phyloP scores from a whole-genome alignment of 106 monocot genomes.

The Amphibolis antarctica region DNA sequence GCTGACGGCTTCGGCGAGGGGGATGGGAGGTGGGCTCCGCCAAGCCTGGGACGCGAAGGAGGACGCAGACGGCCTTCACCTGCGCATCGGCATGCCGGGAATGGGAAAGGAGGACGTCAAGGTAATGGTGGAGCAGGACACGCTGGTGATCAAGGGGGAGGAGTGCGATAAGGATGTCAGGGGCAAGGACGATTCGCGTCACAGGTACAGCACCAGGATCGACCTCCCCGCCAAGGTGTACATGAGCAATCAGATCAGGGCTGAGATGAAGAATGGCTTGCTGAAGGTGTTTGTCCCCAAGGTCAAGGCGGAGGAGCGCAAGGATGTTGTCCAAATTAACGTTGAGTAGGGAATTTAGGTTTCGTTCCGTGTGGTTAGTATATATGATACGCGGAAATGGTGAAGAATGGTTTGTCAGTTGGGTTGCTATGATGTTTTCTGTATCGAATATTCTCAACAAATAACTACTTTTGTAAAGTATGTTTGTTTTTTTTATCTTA shows the following conservation, averaged over 20 bases:
- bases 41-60: constrained; percentile 66
- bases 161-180: neutral
- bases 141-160: constrained; percentile 51
- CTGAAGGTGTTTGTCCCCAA: constrained; percentile 68
- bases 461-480: too few species aligned
- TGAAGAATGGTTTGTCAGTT: too few species aligned
- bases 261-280: constrained; percentile 92
- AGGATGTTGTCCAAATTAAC: constrained; percentile 50
- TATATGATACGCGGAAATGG: too few species aligned
- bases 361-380: too few species aligned
- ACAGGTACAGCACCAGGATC: constrained; percentile 48
- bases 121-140: constrained; percentile 30
- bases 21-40: constrained; percentile 6
- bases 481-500: too few species aligned
- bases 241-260: constrained; percentile 49
- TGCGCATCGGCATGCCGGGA: constrained; percentile 84
- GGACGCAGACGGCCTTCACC: constrained; percentile 40
- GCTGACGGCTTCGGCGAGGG: constrained; percentile 6
- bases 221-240: constrained; percentile 44
- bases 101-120: constrained; percentile 41
- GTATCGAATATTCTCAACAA: too few species aligned
- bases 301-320: constrained; percentile 53
- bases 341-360: constrained; percentile 23
- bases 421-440: too few species aligned
- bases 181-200: neutral